A percentile compares a stretch with the other conserved stretches of the same genome.
phyloP scores from a whole-genome alignment of 116 monocot genomes.

The Trichopus zeylanicus region DNA sequence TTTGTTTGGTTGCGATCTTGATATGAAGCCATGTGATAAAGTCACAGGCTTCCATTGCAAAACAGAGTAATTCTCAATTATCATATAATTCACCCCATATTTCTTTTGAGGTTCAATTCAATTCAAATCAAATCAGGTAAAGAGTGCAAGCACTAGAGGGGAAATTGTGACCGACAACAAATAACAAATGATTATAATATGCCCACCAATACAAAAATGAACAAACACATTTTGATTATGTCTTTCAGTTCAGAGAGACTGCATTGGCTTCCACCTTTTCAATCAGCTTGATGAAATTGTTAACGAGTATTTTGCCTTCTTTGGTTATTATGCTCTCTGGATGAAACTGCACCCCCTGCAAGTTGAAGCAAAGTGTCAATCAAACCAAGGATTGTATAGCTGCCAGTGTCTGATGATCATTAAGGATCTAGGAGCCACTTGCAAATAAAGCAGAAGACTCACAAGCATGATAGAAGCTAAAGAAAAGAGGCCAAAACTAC shows the following conservation, averaged over 20 bases:
- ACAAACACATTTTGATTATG: neutral
- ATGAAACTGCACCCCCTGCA: slow-evolving; percentile 53
- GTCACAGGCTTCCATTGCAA: too few relatives aligned
- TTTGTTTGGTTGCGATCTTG: too few relatives aligned
- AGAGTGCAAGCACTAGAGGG: neutral
- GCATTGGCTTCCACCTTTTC: slow-evolving; percentile 14
- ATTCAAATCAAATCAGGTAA: too few relatives aligned
- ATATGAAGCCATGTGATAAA: too few relatives aligned
- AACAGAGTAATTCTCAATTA: too few relatives aligned
- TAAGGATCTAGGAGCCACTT: neutral
- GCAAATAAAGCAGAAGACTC: neutral
- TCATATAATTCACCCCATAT: too few relatives aligned
- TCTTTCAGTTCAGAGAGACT: neutral
- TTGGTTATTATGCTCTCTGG: slow-evolving; percentile 47
- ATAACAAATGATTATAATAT: neutral
- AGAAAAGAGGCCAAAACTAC: too few relatives aligned
- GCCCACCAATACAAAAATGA: neutral
- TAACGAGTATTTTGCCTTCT: slow-evolving; percentile 31
- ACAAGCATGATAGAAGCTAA: neutral
- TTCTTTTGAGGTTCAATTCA: too few relatives aligned
- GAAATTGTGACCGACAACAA: neutral
- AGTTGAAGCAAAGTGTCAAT: slow-evolving; percentile 4
- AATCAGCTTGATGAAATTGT: slow-evolving; percentile 34
- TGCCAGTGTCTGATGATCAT: neutral
- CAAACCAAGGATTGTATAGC: slow-evolving; percentile 2